phyloP scores from a whole-genome alignment of 2,329 filamentous ascomycete species.

The Ophiostoma quercus region DNA sequence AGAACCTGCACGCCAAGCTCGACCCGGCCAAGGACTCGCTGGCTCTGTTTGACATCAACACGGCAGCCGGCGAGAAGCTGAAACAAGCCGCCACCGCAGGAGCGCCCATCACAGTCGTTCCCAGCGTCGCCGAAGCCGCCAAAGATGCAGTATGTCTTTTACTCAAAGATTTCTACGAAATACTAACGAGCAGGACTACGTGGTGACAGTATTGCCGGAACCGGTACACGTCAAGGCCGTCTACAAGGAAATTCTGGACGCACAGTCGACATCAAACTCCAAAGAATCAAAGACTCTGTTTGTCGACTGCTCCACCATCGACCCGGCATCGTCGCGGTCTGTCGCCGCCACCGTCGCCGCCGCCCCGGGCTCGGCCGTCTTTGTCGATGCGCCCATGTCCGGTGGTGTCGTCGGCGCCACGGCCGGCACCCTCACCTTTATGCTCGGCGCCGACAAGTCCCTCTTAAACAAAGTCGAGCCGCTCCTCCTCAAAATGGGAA shows the following conservation, averaged over 20 bases:
- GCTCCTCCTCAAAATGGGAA: conserved; percentile 76
- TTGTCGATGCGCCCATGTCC: conserved; percentile 95
- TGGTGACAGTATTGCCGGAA: conserved; percentile 85
- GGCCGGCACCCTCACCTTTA: conserved; percentile 87
- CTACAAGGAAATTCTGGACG: conserved; percentile 65
- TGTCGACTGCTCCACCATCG: conserved; percentile 96
- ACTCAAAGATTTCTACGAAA: not conserved
- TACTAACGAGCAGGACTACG: conserved; percentile 58
- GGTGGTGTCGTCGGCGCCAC: conserved; percentile 88
- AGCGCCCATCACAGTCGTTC: conserved; percentile 43
- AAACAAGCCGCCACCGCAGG: conserved; percentile 45
- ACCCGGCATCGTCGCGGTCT: conserved; percentile 74
- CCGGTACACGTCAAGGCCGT: conserved; percentile 81
- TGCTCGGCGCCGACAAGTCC: conserved; percentile 69
- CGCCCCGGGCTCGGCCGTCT: conserved; percentile 49
- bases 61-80: conserved; percentile 43
- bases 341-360: conserved; percentile 62
- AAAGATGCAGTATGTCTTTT: conserved; percentile 46
- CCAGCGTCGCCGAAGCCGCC: conserved; percentile 45
- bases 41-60: conserved; percentile 54
- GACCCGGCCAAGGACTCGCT: conserved; percentile 45
- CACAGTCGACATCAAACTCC: too few relatives aligned
- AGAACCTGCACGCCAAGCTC: conserved; percentile 55
- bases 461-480: conserved; percentile 61
- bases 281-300: conserved; percentile 49